Evolutionary conservation across 2,329 filamentous ascomycete genomes (phyloP).

Genomic region (Aureobasidium sp.): DNA sequence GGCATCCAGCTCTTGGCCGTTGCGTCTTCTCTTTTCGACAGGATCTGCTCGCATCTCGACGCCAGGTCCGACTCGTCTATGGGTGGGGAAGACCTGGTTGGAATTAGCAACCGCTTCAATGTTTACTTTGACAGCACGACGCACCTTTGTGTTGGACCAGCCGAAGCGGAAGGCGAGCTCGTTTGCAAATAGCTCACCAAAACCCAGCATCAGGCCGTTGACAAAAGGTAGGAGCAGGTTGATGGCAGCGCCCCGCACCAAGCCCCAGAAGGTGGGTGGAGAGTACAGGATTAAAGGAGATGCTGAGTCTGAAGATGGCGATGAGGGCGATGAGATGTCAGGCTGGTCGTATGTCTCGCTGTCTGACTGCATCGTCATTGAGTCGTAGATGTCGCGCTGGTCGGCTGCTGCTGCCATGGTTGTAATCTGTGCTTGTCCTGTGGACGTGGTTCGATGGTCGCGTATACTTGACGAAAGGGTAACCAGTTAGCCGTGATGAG

Average conservation of each 20-base stretch:
- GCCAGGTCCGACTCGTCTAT: constrained; percentile 70
- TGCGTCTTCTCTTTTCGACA: constrained; percentile 46
- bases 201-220: constrained; percentile 96
- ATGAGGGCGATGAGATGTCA: constrained; percentile 53
- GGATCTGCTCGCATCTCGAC: constrained; percentile 70
- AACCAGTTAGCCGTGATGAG: too few relatives aligned
- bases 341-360: constrained; percentile 70
- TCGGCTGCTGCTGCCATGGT: constrained; percentile 44
- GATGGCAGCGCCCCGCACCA: constrained; percentile 84
- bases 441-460: background rate
- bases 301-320: constrained; percentile 55
- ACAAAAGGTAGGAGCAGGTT: constrained; percentile 93
- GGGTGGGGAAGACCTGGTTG: constrained; percentile 48
- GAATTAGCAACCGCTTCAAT: background rate
- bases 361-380: constrained; percentile 72
- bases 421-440: background rate
- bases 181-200: constrained; percentile 93
- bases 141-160: constrained; percentile 89
- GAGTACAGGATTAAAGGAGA: constrained; percentile 76
- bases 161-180: constrained; percentile 89
- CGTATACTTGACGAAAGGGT: too few relatives aligned
- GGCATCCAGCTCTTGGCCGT: constrained; percentile 53
- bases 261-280: constrained; percentile 77
- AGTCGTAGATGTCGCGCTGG: constrained; percentile 57
- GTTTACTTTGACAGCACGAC: constrained; percentile 21